Evolutionary conservation across 2,329 filamentous ascomycete genomes (phyloP).

Genomic region (Penicillium sp.): DNA sequence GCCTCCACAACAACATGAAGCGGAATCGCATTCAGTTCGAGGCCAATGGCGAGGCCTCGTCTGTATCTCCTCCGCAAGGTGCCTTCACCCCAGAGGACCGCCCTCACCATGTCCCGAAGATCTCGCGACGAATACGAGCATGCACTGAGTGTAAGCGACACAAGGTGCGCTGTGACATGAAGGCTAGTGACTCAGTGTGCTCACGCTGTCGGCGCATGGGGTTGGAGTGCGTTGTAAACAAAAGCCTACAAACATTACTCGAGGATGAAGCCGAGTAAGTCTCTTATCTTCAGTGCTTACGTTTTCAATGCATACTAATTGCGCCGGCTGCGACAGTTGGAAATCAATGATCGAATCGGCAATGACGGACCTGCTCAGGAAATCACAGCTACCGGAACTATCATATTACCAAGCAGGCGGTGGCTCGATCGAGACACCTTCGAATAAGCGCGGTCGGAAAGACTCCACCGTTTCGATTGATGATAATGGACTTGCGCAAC

Average conservation of each 20-base stretch:
- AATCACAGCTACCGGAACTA: constrained; percentile 38
- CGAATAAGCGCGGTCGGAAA: constrained; percentile 34
- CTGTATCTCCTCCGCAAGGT: constrained; percentile 34
- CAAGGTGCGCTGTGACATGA: constrained; percentile 57
- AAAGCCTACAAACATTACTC: constrained; percentile 52
- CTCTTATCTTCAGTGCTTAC: constrained; percentile 9
- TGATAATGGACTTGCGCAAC: constrained; percentile 21
- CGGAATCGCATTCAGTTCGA: constrained; percentile 42
- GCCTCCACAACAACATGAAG: constrained; percentile 32
- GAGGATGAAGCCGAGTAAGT: constrained; percentile 50
- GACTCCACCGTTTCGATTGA: constrained; percentile 36
- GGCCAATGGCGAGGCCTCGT: constrained; percentile 37
- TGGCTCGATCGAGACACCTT: constrained; percentile 30
- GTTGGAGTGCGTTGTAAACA: constrained; percentile 53
- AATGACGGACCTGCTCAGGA: constrained; percentile 40
- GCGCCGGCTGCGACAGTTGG: constrained; percentile 28
- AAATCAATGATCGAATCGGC: constrained; percentile 41
- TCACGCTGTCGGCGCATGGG: constrained; percentile 52
- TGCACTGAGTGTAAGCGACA: constrained; percentile 56
- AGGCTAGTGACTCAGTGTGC: constrained; percentile 49
- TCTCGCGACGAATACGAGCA: constrained; percentile 48
- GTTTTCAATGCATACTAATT: constrained; percentile 11
- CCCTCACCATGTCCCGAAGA: constrained; percentile 40
- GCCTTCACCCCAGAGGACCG: constrained; percentile 31
- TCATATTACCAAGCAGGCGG: constrained; percentile 39